These are phyloP conservation scores for Agaricus blazei DNA, from an alignment of 768 basidiomycete species.

Conservation along the genomic window DNA sequence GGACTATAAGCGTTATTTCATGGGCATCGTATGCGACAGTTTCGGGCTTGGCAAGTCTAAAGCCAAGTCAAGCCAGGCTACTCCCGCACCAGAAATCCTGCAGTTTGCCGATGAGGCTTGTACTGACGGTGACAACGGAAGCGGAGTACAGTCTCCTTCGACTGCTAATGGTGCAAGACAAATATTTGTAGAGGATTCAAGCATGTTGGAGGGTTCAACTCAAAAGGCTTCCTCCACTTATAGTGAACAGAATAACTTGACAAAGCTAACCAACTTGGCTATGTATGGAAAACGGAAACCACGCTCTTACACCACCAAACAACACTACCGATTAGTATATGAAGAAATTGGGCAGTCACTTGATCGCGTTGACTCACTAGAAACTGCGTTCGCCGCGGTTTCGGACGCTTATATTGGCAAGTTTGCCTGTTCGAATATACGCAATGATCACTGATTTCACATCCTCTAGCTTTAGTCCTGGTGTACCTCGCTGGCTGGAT, in stretches of 20 bases:
- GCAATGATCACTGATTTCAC: background rate
- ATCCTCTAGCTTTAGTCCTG: background rate
- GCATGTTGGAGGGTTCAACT: background rate
- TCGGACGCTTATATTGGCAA: background rate
- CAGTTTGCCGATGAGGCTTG: background rate
- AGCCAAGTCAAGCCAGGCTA: background rate
- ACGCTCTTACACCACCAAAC: background rate
- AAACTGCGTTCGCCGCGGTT: background rate
- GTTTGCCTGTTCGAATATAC: background rate
- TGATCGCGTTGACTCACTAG: constrained; percentile 24
- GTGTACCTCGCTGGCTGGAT: constrained; percentile 10
- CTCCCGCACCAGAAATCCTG: background rate
- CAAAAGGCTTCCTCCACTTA: background rate
- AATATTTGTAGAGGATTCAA: background rate
- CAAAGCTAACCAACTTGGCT: background rate
- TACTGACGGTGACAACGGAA: background rate
- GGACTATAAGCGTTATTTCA: constrained; percentile 1
- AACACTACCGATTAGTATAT: background rate
- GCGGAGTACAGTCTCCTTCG: background rate
- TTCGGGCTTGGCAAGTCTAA: background rate
- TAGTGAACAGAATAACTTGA: background rate
- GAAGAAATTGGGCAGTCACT: constrained; percentile 1
- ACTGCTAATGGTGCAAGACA: background rate
- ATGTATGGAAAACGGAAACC: background rate
- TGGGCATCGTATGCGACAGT: constrained; percentile 1